Conservation (phyloP, 768 basidiomycete species). For the Wakefieldia striispora region DNA sequence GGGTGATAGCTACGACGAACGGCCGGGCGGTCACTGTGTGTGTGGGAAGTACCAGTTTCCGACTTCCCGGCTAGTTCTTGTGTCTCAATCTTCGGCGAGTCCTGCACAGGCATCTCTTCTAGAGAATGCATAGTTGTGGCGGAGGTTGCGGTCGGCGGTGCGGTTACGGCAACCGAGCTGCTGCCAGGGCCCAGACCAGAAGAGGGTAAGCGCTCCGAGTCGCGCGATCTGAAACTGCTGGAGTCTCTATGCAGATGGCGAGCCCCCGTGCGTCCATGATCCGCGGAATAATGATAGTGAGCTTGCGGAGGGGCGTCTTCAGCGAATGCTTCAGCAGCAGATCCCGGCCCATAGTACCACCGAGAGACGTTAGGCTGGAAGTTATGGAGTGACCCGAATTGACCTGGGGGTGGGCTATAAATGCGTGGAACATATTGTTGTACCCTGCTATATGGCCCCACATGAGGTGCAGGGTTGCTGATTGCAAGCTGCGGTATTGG, state of each 20-base stretch:
- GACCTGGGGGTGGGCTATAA: constrained; percentile 29
- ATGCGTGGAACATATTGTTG: constrained; percentile 13
- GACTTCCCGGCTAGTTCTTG: background rate
- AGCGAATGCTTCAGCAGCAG: constrained; percentile 25
- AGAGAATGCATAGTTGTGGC: background rate
- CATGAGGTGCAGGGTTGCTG: constrained; percentile 16
- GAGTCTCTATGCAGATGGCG: too few species aligned
- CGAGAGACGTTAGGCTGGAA: constrained; percentile 39
- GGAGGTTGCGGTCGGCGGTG: background rate
- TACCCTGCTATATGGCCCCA: constrained; percentile 23
- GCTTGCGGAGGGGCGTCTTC: constrained; percentile 30
- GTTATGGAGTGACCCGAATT: constrained; percentile 38
- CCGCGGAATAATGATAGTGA: constrained; percentile 29
- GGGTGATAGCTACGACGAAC: constrained; percentile 64
- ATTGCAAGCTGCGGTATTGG: constrained; percentile 25
- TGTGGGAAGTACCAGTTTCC: constrained; percentile 1
- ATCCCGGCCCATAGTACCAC: constrained; percentile 47
- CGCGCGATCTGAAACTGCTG: too few species aligned
- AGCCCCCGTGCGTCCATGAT: too few species aligned
- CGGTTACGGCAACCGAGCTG: background rate
- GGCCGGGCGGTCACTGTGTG: constrained; percentile 27
- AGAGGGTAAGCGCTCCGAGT: constrained; percentile 7
- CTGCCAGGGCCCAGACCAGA: background rate
- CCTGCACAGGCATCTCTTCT: constrained; percentile 3
- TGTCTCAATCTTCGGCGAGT: background rate